Conservation (phyloP, 2,329 filamentous ascomycete genomes). For the Chaetomium olivaceum region DNA sequence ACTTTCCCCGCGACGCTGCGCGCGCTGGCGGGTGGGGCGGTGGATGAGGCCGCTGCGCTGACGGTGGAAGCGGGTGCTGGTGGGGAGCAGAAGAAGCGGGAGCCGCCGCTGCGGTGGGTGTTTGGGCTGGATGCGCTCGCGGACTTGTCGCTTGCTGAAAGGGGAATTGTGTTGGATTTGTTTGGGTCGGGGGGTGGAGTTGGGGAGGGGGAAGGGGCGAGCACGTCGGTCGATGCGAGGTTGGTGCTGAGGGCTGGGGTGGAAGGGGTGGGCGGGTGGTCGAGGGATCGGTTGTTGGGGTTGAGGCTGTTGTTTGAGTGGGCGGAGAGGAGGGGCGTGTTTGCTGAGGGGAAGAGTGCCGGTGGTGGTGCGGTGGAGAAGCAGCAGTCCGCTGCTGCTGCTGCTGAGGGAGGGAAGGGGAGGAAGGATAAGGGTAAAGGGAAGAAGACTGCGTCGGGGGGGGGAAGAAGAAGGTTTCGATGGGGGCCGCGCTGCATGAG, state of each 20-base stretch:
- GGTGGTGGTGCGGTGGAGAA: constrained; percentile 7
- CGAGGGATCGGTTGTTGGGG: constrained; percentile 48
- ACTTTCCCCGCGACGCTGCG: constrained; percentile 74
- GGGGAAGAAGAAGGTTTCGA: constrained; percentile 30
- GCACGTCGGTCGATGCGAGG: constrained; percentile 64
- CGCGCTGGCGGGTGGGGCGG: constrained; percentile 57
- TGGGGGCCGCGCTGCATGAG: constrained; percentile 11
- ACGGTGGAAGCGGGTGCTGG: neutral
- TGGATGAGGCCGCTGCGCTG: neutral
- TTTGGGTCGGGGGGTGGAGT: constrained; percentile 49
- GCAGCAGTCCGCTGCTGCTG: neutral
- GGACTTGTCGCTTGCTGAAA: constrained; percentile 65
- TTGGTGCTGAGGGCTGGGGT: constrained; percentile 62
- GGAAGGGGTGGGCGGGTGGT: constrained; percentile 37
- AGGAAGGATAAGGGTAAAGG: constrained; percentile 28
- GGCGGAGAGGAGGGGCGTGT: constrained; percentile 48
- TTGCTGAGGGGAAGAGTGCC: constrained; percentile 31
- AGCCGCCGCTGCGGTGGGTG: constrained; percentile 71
- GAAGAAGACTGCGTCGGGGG: constrained; percentile 17
- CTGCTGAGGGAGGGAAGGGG: constrained; percentile 24
- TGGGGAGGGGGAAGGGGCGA: constrained; percentile 44
- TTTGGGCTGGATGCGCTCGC: constrained; percentile 62
- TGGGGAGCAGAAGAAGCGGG: constrained; percentile 16
- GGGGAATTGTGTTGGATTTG: constrained; percentile 59
- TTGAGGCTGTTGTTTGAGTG: constrained; percentile 58